Evolutionary conservation across 495 filamentous ascomycete species (phyloP).

Genomic region (Penicillium coprophilum): DNA sequence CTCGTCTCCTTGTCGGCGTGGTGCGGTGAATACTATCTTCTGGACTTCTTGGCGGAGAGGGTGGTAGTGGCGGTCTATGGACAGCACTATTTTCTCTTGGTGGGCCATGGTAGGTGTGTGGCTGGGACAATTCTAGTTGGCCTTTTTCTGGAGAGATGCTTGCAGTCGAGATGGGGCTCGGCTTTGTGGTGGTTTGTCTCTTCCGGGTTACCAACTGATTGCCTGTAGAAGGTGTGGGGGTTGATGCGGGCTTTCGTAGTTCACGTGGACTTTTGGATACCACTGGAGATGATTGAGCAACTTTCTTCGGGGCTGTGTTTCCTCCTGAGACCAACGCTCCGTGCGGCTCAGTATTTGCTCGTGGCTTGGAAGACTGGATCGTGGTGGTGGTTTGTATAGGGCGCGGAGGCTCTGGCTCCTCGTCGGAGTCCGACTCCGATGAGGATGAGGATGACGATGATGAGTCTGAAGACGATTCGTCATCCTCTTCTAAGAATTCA

Average conservation of each 20-base stretch:
- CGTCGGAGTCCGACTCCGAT: constrained; percentile 17
- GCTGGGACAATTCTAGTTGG: constrained; percentile 23
- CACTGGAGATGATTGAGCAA: constrained; percentile 1
- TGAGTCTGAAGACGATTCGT: constrained; percentile 25
- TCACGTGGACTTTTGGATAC: constrained; percentile 21
- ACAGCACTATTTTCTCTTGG: constrained; percentile 22
- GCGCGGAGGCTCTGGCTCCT: constrained; percentile 9
- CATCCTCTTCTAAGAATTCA: constrained; percentile 40
- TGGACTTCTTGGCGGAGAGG: constrained; percentile 41
- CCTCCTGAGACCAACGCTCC: constrained; percentile 18
- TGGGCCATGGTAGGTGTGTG: constrained; percentile 34
- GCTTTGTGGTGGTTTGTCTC: constrained; percentile 19
- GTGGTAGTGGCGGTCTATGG: constrained; percentile 33
- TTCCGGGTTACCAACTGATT: constrained; percentile 29
- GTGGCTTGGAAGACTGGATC: constrained; percentile 27
- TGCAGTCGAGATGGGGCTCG: constrained; percentile 19
- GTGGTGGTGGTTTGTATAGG: constrained; percentile 16
- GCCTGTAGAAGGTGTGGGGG: constrained; percentile 24
- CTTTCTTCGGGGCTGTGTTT: constrained; percentile 10
- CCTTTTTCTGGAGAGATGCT: constrained; percentile 5
- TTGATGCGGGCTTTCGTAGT: constrained; percentile 21
- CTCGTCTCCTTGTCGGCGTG: constrained; percentile 26
- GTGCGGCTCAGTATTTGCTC: constrained; percentile 19
- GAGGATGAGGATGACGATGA: constrained; percentile 13
- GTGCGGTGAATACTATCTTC: constrained; percentile 35